Evolutionary conservation across 495 filamentous ascomycete genomes (phyloP).

Genomic region (Daldinia concentrica): DNA sequence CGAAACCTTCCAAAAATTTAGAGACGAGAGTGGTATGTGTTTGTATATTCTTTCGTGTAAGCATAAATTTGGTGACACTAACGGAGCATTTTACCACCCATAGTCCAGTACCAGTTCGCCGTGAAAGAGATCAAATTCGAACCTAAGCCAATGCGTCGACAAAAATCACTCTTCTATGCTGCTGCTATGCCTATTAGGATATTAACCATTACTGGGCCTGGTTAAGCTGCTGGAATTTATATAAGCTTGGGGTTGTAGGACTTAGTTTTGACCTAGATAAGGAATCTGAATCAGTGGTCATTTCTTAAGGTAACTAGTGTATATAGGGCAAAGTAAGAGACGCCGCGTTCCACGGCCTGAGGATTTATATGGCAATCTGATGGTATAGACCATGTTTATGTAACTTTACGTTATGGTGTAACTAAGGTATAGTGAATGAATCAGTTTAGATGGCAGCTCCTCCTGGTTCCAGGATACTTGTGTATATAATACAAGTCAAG

Average conservation of each 20-base stretch:
- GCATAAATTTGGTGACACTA: background rate
- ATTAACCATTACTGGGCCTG: constrained; percentile 33
- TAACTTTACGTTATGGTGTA: too few species aligned
- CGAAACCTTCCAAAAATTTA: constrained; percentile 48
- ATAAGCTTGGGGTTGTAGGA: background rate
- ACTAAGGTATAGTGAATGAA: too few species aligned
- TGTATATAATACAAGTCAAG: too few species aligned
- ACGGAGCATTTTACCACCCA: background rate
- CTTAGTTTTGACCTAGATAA: background rate
- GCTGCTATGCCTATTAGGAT: constrained; percentile 61
- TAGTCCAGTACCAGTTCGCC: constrained; percentile 51
- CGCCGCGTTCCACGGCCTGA: too few species aligned
- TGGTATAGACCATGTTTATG: too few species aligned
- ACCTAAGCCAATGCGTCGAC: constrained; percentile 55
- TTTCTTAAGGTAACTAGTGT: too few species aligned
- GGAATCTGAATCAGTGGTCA: too few species aligned
- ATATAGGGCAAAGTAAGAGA: too few species aligned
- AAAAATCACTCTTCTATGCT: constrained; percentile 67
- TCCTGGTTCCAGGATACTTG: too few species aligned
- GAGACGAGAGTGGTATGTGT: constrained; percentile 47
- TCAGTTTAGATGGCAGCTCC: too few species aligned
- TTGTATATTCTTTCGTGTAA: constrained; percentile 8
- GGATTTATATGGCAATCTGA: too few species aligned
- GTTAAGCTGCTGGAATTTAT: background rate
- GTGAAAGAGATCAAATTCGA: constrained; percentile 57